Base-by-base conservation (phyloP, 1,284 basidiomycete species). In the Volvariella volvacea region DNA sequence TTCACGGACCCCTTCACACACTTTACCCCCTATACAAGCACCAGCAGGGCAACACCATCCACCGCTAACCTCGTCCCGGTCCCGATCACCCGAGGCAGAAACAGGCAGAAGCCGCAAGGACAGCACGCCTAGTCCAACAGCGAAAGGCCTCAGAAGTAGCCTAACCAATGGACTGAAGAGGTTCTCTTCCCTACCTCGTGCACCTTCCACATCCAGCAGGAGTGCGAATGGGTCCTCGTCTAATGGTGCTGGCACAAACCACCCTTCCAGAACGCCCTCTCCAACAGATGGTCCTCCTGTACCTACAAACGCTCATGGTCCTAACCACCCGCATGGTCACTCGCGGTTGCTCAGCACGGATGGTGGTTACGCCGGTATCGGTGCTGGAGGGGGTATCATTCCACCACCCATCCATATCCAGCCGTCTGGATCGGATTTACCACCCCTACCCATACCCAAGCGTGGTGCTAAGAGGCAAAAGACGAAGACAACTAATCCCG, bases 171-270 rank as follows among this genome's bases (percentile, higher is more conserved):
- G 62, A 41, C 48, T 74, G 30, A 87, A 78, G 61, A 75, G 79
- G 9, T 77, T 79, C 39, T 70, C 71, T 47, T 69, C 80, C 2
- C 62, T 86, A 43, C 79, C 82, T 15, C 71, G 75, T 33, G 71
- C 78, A 7, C 76, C 80, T 52, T 59, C 66, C 22, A 63, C 64
- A 6, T 4, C 55, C 53, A 42, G 60, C 61, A 22, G 50, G 48
- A 12, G 55, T 53, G 37, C 58, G 56, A 36, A 36, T 15, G 15
- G 34, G 34, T 15, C 14, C 19, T 7, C 34, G 17, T 57, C 58
- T 9, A 67, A 64, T 28, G 52, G 50, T 25, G n/a, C n/a, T n/a
- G 57, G 56, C 45, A 62, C 60, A 14, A 53, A 56, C n/a, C 58
- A 57, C 40, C 63, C 66, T 2, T 70, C 74, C 14, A 53, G 68